Evolutionary conservation across 2,329 filamentous ascomycete species (phyloP).

Genomic region (Lasiodiplodia sp.): DNA sequence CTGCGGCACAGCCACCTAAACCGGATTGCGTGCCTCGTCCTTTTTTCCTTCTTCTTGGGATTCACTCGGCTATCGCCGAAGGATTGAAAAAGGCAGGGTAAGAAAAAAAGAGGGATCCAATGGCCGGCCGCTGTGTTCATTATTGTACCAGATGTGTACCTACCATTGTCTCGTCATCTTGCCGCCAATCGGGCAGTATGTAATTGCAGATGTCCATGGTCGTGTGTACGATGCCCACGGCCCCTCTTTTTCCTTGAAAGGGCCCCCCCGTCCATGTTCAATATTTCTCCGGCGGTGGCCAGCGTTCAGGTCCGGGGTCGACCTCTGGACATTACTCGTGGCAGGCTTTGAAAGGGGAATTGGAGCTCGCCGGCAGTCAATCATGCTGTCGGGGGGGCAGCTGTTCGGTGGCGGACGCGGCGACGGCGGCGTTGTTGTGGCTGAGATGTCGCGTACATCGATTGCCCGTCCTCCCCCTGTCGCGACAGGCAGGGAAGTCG

Average conservation of each 20-base stretch:
- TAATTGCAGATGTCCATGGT: not conserved
- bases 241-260: not conserved
- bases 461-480: conserved; percentile 4
- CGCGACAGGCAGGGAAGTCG: not conserved
- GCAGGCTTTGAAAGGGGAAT: not conserved
- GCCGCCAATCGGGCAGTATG: not conserved
- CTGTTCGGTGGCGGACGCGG: not conserved
- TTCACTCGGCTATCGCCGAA: not conserved
- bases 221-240: not conserved
- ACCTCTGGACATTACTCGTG: not conserved
- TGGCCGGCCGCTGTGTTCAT: not conserved
- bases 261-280: not conserved
- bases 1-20: conserved; percentile 10
- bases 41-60: not conserved
- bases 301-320: not conserved
- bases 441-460: not conserved
- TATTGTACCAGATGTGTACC: not conserved
- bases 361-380: not conserved
- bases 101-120: not conserved
- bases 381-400: not conserved
- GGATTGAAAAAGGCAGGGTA: not conserved
- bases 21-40: not conserved
- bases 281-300: not conserved
- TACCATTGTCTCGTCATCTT: not conserved
- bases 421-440: not conserved